Conservation (phyloP, 352 stramenopile species). For the Peronospora belbahrii region DNA sequence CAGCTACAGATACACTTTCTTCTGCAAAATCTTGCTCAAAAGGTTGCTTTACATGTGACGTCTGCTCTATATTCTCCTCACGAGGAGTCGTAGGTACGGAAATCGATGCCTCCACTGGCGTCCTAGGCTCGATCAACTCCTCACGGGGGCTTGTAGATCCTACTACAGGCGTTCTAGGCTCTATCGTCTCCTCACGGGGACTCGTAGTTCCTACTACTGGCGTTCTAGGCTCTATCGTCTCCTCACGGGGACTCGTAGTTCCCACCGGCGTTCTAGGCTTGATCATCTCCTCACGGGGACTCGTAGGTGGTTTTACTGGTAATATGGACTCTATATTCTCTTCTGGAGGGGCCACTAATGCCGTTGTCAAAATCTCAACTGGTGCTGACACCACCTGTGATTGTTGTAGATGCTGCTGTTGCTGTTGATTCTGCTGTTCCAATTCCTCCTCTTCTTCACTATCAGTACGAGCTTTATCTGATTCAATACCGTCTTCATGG, state of each 20-base stretch:
- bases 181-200: neutral
- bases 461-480: conserved; percentile 25
- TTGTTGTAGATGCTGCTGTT: neutral
- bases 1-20: neutral
- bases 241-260: neutral
- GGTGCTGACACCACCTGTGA: neutral
- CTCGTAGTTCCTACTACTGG: neutral
- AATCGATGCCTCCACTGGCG: conserved; percentile 1
- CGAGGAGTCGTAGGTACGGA: neutral
- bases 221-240: neutral
- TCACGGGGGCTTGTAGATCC: no score
- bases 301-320: no score
- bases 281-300: neutral
- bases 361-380: conserved; percentile 6
- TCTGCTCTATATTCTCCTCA: conserved; percentile 4
- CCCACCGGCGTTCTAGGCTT: conserved; percentile 1
- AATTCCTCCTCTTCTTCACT: conserved; percentile 26
- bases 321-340: no score
- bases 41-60: conserved; percentile 11
- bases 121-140: no score
- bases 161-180: conserved; percentile 2
- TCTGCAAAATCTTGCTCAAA: conserved; percentile 13
- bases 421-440: neutral
- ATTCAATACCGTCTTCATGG: conserved; percentile 21
- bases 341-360: no score